Evolutionary conservation across 163 green algal genomes (phyloP), one percentile per base, ranked within the genome.

Genomic region (Coccomyxa subellipsoidea): DNA sequence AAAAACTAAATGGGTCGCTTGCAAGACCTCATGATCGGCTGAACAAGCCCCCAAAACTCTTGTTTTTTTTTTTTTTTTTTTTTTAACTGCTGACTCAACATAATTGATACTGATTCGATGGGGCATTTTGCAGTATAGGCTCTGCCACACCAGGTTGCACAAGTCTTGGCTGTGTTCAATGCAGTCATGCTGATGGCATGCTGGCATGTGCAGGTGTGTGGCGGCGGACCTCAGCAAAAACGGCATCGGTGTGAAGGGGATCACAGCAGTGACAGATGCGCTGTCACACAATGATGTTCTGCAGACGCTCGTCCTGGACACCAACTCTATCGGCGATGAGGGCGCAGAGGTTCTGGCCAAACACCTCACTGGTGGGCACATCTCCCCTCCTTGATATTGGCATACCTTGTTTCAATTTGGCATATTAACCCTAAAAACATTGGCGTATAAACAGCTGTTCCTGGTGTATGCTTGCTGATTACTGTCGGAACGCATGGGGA

Each of bases 291-390:
- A 96, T 75, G 82, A 84, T 18, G 80, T 54, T 2, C 87, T 99
- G 76, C 76, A 93, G 66, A 93, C 89, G 10, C 90, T 99, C 38
- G 85, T 93, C 31, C 87, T 99, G 54, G 90, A 92, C 80, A 98
- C 92, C 32, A 99, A 99, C 89, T 92, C 80, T 79, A 79, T 98
- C 32, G 93, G 93, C 9, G 96, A 99, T 86, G 94, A 95, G 38
- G 96, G 96, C 9, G 90, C 91, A 0, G 90, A 92, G 81, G 40
- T 90, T 53, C 78, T 97, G n/a, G 92, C 92, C 12, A 88, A 92
- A 59, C 88, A 86, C 54, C 54, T 78, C 27, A 53, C 72, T 5
- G 47, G 72, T 78, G 37, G 12, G 72, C 10, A 18, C 25, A 12
- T 66, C 18, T 66, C 47, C 12, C 47, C 12, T 66, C 12, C 47